Evolutionary conservation across 1,139 yeast species (phyloP).

Genomic region (Zygosaccharomyces pseudobailii): DNA sequence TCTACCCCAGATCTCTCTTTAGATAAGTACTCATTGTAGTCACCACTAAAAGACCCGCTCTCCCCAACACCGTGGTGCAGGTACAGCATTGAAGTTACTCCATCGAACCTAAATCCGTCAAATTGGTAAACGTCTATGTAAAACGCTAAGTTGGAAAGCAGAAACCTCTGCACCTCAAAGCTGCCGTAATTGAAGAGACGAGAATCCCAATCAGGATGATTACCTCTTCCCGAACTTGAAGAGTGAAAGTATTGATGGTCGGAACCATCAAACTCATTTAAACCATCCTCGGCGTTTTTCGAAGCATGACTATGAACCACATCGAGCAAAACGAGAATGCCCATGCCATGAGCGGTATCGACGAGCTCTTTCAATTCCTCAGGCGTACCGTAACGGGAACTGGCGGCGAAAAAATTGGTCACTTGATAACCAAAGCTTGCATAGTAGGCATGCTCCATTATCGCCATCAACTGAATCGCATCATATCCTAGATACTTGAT

Average conservation of each 20-base stretch:
- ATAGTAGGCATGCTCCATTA: conserved; percentile 98
- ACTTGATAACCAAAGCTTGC: conserved; percentile 97
- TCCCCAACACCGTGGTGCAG: conserved; percentile 87
- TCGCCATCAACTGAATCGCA: conserved; percentile 92
- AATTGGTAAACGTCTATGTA: conserved; percentile 78
- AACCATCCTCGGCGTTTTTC: conserved; percentile 88
- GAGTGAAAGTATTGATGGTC: conserved; percentile 90
- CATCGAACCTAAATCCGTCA: conserved; percentile 96
- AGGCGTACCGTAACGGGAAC: conserved; percentile 90
- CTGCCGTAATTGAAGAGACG: conserved; percentile 85
- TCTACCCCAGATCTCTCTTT: conserved; percentile 66
- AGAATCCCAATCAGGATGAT: conserved; percentile 92
- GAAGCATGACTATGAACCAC: conserved; percentile 96
- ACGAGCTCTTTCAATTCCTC: conserved; percentile 87
- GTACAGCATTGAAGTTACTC: conserved; percentile 92
- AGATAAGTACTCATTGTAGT: conserved; percentile 85
- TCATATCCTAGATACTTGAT: conserved; percentile 83
- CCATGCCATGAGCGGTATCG: conserved; percentile 87
- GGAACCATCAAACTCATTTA: conserved; percentile 91
- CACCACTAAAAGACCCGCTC: conserved; percentile 81
- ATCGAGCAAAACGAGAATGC: conserved; percentile 81
- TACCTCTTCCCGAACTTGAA: conserved; percentile 51
- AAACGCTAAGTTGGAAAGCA: conserved; percentile 81
- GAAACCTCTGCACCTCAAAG: conserved; percentile 84
- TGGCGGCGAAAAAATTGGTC: conserved; percentile 83